A percentile compares a stretch with the other conserved stretches of the same genome.
phyloP scores from a whole-genome alignment of 2,329 filamentous ascomycete species.

The Alternaria sp. region DNA sequence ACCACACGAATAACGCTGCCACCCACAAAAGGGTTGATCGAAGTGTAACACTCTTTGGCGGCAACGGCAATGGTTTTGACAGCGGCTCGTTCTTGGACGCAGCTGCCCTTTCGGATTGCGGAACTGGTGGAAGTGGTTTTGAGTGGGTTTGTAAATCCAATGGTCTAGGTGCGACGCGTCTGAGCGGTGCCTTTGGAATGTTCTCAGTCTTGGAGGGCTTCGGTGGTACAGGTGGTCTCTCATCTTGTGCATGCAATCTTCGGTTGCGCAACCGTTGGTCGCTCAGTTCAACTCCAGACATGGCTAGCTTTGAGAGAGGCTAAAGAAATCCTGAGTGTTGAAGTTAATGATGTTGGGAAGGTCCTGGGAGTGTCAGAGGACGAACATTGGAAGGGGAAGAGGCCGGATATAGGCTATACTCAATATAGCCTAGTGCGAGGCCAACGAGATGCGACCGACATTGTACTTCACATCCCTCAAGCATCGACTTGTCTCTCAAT shows the following conservation, averaged over 20 bases:
- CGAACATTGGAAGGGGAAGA: accelerated
- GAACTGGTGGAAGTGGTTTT: conserved; percentile 10
- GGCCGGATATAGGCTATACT: not conserved
- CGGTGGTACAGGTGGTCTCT: not conserved
- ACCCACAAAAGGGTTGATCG: conserved; percentile 6
- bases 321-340: not conserved
- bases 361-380: too few relatives aligned
- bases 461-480: not conserved
- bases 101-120: not conserved
- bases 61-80: conserved; percentile 5
- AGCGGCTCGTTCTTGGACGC: accelerated
- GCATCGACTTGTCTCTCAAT: not conserved
- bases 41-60: not conserved
- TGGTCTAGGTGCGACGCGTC: not conserved
- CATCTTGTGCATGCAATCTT: not conserved
- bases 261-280: not conserved
- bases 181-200: not conserved
- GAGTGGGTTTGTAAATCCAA: not conserved
- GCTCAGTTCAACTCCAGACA: not conserved
- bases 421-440: not conserved
- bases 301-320: not conserved
- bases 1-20: conserved; percentile 3
- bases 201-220: not conserved
- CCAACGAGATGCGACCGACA: not conserved
- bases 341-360: not conserved